Percentiles rank a stretch among this genome's conserved stretches.
Conservation (phyloP, 495 filamentous ascomycete species). For the Rostrohypoxylon terebratum region DNA sequence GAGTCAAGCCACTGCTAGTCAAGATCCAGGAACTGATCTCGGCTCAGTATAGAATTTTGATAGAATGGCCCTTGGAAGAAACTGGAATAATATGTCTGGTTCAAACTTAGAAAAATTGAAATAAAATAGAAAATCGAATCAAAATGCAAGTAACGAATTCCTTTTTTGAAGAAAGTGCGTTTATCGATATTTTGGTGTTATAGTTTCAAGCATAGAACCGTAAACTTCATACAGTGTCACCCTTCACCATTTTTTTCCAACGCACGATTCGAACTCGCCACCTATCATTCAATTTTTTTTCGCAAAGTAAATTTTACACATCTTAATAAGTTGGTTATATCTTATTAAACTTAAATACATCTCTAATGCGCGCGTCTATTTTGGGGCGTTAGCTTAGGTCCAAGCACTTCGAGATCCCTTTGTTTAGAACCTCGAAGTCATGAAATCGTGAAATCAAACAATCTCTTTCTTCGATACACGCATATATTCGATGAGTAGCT, state of each 20-base stretch:
- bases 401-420: not conserved
- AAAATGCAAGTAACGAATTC: not conserved
- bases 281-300: constrained; percentile 9
- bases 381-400: not conserved
- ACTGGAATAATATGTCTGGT: not conserved
- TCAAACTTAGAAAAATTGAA: not conserved
- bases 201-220: not conserved
- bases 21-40: constrained; percentile 39
- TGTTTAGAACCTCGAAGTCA: not conserved
- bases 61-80: constrained; percentile 26
- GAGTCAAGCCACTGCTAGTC: constrained; percentile 23
- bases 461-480: not conserved
- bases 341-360: not conserved
- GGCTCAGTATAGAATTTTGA: constrained; percentile 8
- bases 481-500: not conserved
- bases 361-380: not conserved
- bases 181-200: not conserved
- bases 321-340: not conserved
- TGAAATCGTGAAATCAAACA: not conserved
- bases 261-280: not conserved
- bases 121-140: not conserved
- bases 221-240: constrained; percentile 23
- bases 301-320: not conserved
- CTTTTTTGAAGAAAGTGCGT: not conserved
- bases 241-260: not conserved